Conservation (phyloP, 2,329 filamentous ascomycete genomes). For the Trichoderma aggressivum region DNA sequence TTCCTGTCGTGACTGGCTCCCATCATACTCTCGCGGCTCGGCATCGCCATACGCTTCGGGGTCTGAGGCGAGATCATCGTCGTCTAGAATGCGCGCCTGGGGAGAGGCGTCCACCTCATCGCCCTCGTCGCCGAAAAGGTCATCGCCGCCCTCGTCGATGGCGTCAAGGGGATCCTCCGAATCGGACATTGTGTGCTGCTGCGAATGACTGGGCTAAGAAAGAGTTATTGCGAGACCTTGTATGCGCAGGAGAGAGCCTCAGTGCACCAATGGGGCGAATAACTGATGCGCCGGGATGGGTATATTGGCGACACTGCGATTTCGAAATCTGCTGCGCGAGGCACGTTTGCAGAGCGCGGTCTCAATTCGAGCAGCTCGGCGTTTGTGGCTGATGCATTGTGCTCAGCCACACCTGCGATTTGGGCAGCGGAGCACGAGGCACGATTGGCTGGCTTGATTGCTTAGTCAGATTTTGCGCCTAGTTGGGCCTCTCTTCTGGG, state of each 20-base stretch:
- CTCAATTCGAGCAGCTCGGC: background rate
- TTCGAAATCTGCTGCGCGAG: constrained; percentile 16
- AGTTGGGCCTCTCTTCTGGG: background rate
- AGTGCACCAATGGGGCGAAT: background rate
- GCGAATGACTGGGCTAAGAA: background rate
- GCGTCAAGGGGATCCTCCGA: constrained; percentile 52
- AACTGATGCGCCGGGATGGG: background rate
- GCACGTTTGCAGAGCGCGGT: constrained; percentile 14
- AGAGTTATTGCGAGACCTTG: too few species aligned
- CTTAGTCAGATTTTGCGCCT: background rate
- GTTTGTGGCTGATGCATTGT: background rate
- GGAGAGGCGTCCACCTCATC: constrained; percentile 55
- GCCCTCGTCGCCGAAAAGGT: constrained; percentile 60
- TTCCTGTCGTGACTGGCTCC: constrained; percentile 44
- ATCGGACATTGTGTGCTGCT: constrained; percentile 47
- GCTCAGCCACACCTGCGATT: background rate
- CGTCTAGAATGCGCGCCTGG: constrained; percentile 62
- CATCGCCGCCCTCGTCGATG: constrained; percentile 56
- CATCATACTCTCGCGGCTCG: constrained; percentile 43
- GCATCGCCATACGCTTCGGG: constrained; percentile 42
- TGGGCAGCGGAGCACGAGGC: background rate
- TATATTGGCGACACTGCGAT: background rate
- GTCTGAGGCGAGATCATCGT: constrained; percentile 56
- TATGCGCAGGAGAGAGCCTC: background rate
- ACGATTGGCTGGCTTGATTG: background rate